Conservation (phyloP, 495 filamentous ascomycete genomes). For the Friedmanniomyces simplex region DNA sequence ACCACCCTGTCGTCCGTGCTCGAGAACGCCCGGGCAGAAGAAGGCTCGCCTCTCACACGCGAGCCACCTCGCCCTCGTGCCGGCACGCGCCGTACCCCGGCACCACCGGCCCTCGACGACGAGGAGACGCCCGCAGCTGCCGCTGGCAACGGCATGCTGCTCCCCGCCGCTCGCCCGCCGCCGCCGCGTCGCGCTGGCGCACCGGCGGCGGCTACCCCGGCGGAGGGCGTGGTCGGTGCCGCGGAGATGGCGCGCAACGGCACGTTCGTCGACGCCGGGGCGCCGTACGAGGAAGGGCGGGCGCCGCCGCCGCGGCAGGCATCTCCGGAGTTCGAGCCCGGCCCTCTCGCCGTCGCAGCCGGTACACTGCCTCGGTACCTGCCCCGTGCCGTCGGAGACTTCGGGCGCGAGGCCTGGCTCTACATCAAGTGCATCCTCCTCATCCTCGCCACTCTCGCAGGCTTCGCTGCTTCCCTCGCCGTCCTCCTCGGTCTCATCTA, state of each 20-base stretch:
- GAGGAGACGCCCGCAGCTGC: background rate
- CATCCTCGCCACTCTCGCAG: background rate
- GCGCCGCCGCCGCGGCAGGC: background rate
- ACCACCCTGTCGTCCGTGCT: slow-evolving; percentile 2
- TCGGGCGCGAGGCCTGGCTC: no score
- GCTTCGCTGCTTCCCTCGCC: background rate
- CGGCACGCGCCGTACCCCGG: background rate
- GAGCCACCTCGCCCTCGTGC: background rate
- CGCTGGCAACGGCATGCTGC: background rate
- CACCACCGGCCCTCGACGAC: background rate
- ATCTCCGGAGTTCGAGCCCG: background rate
- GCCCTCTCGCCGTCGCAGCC: background rate
- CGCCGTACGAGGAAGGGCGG: background rate
- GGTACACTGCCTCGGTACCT: background rate
- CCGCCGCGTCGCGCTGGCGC: background rate
- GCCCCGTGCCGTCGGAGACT: background rate
- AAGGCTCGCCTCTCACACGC: background rate
- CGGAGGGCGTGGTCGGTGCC: background rate
- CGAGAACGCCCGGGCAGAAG: background rate
- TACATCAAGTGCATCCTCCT: background rate
- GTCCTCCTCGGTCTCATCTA: background rate
- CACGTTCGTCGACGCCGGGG: background rate
- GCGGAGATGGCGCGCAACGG: background rate
- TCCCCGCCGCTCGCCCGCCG: background rate
- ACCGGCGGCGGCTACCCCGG: background rate